A percentile compares a stretch with the other conserved stretches of the same genome.
Evolutionary conservation across 2,329 filamentous ascomycete species (phyloP).

Genomic region (Ophiostoma populinum): DNA sequence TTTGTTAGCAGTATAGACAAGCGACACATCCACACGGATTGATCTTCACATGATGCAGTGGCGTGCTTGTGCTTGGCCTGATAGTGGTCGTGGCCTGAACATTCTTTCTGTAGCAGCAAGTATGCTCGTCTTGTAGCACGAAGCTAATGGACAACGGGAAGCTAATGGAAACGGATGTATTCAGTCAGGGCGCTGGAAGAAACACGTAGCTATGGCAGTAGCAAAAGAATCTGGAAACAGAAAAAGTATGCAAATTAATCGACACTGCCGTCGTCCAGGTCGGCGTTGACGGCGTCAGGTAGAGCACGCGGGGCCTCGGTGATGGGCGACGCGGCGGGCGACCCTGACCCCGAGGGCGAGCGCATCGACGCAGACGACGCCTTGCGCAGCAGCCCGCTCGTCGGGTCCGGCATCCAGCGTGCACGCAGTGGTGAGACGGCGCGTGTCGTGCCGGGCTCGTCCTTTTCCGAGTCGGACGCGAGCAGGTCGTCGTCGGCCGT

Average conservation of each 20-base stretch:
- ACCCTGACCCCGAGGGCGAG: not conserved
- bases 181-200: too few species aligned
- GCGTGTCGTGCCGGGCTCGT: conserved; percentile 14
- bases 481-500: conserved; percentile 22
- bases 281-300: too few species aligned
- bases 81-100: too few species aligned
- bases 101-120: too few species aligned
- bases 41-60: too few species aligned
- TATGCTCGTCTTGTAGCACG: too few species aligned
- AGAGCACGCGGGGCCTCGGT: not conserved
- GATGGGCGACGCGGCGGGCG: not conserved
- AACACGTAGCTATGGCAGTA: not conserved
- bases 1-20: too few species aligned
- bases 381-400: conserved; percentile 9
- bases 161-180: too few species aligned
- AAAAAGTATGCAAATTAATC: conserved; percentile 1
- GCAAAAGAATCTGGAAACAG: not conserved
- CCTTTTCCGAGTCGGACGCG: conserved; percentile 16
- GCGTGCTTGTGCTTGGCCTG: too few species aligned
- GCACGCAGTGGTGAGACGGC: conserved; percentile 8
- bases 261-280: conserved; percentile 5
- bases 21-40: too few species aligned
- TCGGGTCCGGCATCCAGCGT: conserved; percentile 10
- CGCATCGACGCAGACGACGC: not conserved
- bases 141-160: too few species aligned